Base-by-base conservation (phyloP, 2,329 filamentous ascomycete genomes). In the Raffaelea ambrosiae region DNA sequence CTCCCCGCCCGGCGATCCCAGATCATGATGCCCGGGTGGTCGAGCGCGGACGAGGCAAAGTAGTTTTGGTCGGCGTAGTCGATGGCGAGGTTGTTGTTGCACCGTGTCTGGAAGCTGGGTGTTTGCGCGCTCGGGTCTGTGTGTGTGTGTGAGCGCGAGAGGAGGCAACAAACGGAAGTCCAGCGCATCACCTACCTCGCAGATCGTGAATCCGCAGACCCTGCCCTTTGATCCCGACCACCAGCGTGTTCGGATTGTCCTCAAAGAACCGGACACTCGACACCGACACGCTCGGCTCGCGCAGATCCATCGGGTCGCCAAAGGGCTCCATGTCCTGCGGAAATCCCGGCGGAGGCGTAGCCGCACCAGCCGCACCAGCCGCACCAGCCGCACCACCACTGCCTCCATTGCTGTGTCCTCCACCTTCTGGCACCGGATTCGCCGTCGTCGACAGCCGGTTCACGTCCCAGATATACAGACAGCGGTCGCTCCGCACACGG, bases 251-350 rank as follows among this genome's bases (percentile, higher is more conserved):
- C 9, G 87, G 86, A 53, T 82, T 84, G 54, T 85, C 79, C 50
- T 86, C 77, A 50, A 91, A 90, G 69, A 91, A 94, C 58, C 86
- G 83, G 56, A 90, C 81, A 58, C 86, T 90, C 2, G 84, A 87
- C 21, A 93, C 83, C n/a, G 85, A 83, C 39, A 88, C 83, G 45
- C 78, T 81, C 4, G 76, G 73, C 58, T 84, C 81, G 4, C 82
- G 64, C 19, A 78, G 70, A 61, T 80, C 65, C 59, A 77, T 63
- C 52, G 85, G 68, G 63, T 81, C 74, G 59, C 75, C 63, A 60
- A 78, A 64, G 59, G 71, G 56, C 62, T 75, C 62, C 36, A 69
- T 62, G 43, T 72, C 69, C 3, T 65, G 55, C 2, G 73, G 70
- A 29, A 79, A 80, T 21, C 79, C 79, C 29, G 65, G 65, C 40